phyloP scores from a whole-genome alignment of 176 grass and related monocot species.

The Melocanna baccifera region DNA sequence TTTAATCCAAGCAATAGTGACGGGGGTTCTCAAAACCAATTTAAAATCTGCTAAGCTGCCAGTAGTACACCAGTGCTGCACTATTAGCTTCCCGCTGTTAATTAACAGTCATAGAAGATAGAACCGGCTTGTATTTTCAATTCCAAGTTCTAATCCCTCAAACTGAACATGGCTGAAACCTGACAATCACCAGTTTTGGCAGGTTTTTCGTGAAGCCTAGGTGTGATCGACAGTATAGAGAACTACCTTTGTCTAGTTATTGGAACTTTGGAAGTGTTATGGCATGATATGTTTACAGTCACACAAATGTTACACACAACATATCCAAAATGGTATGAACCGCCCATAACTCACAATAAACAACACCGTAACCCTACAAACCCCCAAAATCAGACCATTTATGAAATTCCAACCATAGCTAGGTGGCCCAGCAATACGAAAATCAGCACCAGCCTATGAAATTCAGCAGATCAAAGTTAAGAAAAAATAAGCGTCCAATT shows the following conservation, averaged over 20 bases:
- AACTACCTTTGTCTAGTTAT: not conserved
- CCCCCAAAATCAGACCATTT: not conserved
- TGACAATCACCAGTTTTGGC: not conserved
- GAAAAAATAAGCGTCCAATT: not conserved
- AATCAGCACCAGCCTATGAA: not conserved
- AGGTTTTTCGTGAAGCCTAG: not conserved
- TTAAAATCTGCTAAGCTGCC: not conserved
- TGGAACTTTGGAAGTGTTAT: not conserved
- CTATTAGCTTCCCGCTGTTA: not conserved
- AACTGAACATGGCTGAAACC: not conserved
- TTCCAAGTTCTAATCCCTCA: not conserved
- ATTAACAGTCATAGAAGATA: not conserved
- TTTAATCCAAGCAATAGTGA: not conserved
- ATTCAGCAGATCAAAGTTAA: conserved; percentile 3
- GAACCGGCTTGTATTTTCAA: not conserved
- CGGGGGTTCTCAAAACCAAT: not conserved
- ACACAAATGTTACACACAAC: not conserved
- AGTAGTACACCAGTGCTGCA: not conserved
- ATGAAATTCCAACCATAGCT: not conserved
- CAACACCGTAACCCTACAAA: not conserved
- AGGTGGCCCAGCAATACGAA: not conserved
- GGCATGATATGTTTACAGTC: not conserved
- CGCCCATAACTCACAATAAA: not conserved
- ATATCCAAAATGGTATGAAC: not conserved
- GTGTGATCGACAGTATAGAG: not conserved